Percentiles rank a stretch among this genome's conserved stretches.
Conservation (phyloP, 2,329 filamentous ascomycete genomes). For the Magnaporthales sp. region DNA sequence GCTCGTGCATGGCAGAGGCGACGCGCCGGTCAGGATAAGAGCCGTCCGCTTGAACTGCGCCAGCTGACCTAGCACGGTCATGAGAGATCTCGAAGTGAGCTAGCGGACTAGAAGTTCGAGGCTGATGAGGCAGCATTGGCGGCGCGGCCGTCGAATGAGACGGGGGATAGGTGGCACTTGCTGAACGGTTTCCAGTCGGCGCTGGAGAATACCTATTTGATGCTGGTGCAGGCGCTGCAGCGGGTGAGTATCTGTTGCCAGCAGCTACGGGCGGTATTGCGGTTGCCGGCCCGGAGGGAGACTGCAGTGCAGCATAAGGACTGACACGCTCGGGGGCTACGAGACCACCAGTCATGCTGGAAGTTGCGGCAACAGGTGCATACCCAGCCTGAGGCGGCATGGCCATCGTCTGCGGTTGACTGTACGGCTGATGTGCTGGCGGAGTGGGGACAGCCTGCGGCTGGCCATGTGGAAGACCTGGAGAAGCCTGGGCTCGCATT, state of each 20-base stretch:
- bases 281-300: slow-evolving; percentile 15
- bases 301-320: slow-evolving; percentile 42
- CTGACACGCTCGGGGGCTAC: slow-evolving; percentile 43
- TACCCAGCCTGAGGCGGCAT: neutral
- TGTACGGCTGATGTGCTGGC: slow-evolving; percentile 10
- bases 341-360: slow-evolving; percentile 17
- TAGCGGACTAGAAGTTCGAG: slow-evolving; percentile 56
- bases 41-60: slow-evolving; percentile 26
- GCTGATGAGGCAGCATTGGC: slow-evolving; percentile 46
- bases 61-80: slow-evolving; percentile 20
- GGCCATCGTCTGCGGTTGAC: slow-evolving; percentile 17
- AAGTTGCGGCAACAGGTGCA: neutral
- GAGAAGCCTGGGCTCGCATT: slow-evolving; percentile 11
- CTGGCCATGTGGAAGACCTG: slow-evolving; percentile 7
- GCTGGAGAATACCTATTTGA: slow-evolving; percentile 46
- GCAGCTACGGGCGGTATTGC: slow-evolving; percentile 20
- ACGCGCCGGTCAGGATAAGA: slow-evolving; percentile 36
- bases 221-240: slow-evolving; percentile 29
- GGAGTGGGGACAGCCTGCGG: neutral
- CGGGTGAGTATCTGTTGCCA: slow-evolving; percentile 51
- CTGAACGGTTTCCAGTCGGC: slow-evolving; percentile 28
- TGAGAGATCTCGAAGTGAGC: slow-evolving; percentile 52
- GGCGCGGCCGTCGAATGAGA: slow-evolving; percentile 26
- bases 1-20: slow-evolving; percentile 44
- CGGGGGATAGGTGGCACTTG: slow-evolving; percentile 29